Evolutionary conservation across 192 early-diverging fungal genomes (phyloP).

Genomic region (Backusella circina): DNA sequence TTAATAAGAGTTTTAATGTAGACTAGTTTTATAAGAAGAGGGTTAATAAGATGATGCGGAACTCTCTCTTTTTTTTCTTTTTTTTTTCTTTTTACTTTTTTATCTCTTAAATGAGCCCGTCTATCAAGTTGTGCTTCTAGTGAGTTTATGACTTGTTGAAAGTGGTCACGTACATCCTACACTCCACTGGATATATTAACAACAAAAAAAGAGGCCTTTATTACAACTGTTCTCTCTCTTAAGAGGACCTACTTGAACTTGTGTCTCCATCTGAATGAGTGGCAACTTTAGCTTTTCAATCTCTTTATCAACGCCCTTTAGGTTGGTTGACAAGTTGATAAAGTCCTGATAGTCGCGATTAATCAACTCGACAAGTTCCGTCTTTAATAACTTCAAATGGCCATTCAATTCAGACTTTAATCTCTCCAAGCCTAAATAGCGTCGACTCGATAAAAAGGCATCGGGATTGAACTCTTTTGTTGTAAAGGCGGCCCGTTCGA

Average conservation of each 20-base stretch:
- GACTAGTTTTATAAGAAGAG: slow-evolving; percentile 36
- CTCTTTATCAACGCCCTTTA: slow-evolving; percentile 68
- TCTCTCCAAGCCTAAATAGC: slow-evolving; percentile 63
- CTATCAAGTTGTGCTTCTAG: slow-evolving; percentile 59
- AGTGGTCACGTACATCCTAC: slow-evolving; percentile 47
- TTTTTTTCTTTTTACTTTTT: slow-evolving; percentile 65
- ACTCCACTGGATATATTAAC: neutral
- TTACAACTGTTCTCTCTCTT: neutral
- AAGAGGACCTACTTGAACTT: slow-evolving; percentile 51
- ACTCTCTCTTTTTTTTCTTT: slow-evolving; percentile 40
- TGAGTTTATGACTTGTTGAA: slow-evolving; percentile 49
- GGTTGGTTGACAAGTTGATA: slow-evolving; percentile 73
- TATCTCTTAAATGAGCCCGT: slow-evolving; percentile 61
- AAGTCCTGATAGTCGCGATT: slow-evolving; percentile 81
- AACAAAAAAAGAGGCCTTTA: neutral
- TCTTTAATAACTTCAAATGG: slow-evolving; percentile 60
- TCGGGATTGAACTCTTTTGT: slow-evolving; percentile 52
- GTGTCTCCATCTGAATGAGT: slow-evolving; percentile 54
- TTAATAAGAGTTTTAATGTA: slow-evolving; percentile 63
- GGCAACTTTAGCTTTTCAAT: slow-evolving; percentile 58
- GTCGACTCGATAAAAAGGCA: slow-evolving; percentile 57
- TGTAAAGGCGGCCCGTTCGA: slow-evolving; percentile 27
- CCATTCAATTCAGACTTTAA: slow-evolving; percentile 58
- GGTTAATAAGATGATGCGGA: neutral
- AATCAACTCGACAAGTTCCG: slow-evolving; percentile 73